phyloP scores from a whole-genome alignment of 805 yeast genomes.

The Ogataea polymorpha region DNA sequence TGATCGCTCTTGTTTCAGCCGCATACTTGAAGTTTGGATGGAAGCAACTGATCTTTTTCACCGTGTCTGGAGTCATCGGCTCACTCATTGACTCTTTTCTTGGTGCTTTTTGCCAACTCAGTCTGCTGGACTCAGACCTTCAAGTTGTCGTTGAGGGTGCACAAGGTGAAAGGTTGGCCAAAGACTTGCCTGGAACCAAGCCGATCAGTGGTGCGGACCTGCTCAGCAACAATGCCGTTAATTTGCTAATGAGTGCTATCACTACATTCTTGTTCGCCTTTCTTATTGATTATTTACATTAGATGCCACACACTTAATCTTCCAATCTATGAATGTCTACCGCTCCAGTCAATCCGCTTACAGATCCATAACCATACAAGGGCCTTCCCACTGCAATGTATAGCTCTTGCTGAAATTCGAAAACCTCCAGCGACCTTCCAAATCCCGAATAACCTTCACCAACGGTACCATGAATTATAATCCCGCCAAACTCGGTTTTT shows the following conservation, averaged over 20 bases:
- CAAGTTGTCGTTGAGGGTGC: not conserved
- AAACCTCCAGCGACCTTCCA: constrained; percentile 38
- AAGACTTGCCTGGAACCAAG: not conserved
- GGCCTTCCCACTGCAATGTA: constrained; percentile 39
- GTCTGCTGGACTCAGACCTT: constrained; percentile 1
- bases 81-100: constrained; percentile 14
- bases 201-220: not conserved
- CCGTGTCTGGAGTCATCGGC: constrained; percentile 11
- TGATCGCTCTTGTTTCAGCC: constrained; percentile 4
- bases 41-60: constrained; percentile 3
- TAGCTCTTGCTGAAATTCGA: constrained; percentile 14
- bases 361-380: constrained; percentile 6
- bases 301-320: constrained; percentile 1
- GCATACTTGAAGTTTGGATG: not conserved
- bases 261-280: not conserved
- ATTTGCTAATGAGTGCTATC: not conserved
- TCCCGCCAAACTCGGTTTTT: constrained; percentile 9
- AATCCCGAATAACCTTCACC: constrained; percentile 40
- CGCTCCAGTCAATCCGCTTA: constrained; percentile 32
- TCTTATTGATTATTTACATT: not conserved
- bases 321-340: constrained; percentile 23
- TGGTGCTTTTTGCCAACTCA: constrained; percentile 12
- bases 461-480: constrained; percentile 22
- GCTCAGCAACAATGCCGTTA: not conserved
- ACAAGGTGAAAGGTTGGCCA: not conserved